Percentiles rank a stretch among this genome's conserved stretches.
These are phyloP conservation scores for Neonectria punicea DNA, from an alignment of 2,329 filamentous ascomycete genomes.

Conservation along the genomic window DNA sequence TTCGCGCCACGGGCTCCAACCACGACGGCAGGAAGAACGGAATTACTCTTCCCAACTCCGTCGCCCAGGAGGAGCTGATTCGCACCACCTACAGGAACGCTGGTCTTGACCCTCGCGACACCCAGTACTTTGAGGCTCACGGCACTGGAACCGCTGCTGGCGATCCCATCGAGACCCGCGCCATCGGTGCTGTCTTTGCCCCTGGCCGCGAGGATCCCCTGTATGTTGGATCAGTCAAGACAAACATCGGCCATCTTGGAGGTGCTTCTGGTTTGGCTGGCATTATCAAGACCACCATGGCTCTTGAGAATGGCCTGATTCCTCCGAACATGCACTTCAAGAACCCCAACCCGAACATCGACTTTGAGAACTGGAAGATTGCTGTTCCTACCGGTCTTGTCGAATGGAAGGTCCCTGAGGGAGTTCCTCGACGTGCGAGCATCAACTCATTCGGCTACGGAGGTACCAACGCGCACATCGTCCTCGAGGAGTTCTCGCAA, in stretches of 20 bases:
- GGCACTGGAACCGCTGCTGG: conserved; percentile 64
- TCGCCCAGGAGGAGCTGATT: conserved; percentile 20
- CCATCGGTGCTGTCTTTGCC: conserved; percentile 47
- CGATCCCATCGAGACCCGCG: conserved; percentile 62
- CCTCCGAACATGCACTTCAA: conserved; percentile 36
- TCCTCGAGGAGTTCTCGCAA: conserved; percentile 31
- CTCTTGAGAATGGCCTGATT: conserved; percentile 35
- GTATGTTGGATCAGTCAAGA: conserved; percentile 37
- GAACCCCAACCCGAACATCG: conserved; percentile 39
- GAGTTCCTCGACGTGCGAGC: conserved; percentile 22
- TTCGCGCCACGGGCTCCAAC: conserved; percentile 18
- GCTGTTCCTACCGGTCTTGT: conserved; percentile 29
- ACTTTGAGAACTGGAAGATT: conserved; percentile 39
- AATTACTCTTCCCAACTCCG: conserved; percentile 49
- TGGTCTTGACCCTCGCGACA: conserved; percentile 29
- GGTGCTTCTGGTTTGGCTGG: conserved; percentile 36
- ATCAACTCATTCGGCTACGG: conserved; percentile 45
- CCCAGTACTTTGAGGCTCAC: conserved; percentile 56
- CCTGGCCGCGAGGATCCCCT: conserved; percentile 15
- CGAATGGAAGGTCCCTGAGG: conserved; percentile 29
- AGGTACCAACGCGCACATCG: conserved; percentile 41
- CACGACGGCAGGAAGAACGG: conserved; percentile 32
- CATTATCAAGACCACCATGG: conserved; percentile 39
- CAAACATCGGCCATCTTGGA: conserved; percentile 42
- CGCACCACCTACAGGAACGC: conserved; percentile 21